These are phyloP conservation scores for Cutaneotrichosporon sp. DNA, from an alignment of 1,284 basidiomycete species.

Conservation along the genomic window DNA sequence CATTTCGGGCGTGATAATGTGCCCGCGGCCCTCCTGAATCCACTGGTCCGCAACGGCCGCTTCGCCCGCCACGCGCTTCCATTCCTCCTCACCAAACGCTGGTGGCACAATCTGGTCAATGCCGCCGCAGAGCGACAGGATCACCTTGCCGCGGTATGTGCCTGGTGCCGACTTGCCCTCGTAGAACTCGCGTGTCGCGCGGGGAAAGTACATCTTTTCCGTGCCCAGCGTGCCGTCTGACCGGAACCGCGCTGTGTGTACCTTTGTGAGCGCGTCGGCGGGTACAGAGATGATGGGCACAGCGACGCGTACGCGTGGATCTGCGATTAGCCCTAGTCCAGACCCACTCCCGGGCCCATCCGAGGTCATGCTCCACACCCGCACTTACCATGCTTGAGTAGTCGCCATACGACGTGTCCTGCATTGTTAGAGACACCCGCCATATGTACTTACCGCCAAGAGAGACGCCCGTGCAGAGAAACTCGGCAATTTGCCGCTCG, in stretches of 20 bases:
- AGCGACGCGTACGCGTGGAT: slow-evolving; percentile 10
- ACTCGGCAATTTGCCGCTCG: slow-evolving; percentile 61
- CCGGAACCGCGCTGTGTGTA: slow-evolving; percentile 9
- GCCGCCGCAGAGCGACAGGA: slow-evolving; percentile 60
- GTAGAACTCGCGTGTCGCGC: slow-evolving; percentile 7
- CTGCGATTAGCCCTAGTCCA: neutral
- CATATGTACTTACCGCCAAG: slow-evolving; percentile 50
- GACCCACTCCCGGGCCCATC: no score
- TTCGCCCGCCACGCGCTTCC: neutral
- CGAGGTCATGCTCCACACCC: neutral
- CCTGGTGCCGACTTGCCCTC: neutral
- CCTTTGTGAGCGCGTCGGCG: slow-evolving; percentile 7
- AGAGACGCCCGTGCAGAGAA: slow-evolving; percentile 55
- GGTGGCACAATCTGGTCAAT: slow-evolving; percentile 43
- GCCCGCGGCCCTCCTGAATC: slow-evolving; percentile 9
- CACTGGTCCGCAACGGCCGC: slow-evolving; percentile 3
- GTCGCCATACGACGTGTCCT: slow-evolving; percentile 17
- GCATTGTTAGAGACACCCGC: neutral
- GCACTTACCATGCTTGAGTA: slow-evolving; percentile 8
- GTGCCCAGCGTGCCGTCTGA: slow-evolving; percentile 7
- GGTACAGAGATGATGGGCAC: slow-evolving; percentile 16
- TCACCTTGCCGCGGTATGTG: slow-evolving; percentile 60
- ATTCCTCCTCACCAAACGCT: slow-evolving; percentile 2
- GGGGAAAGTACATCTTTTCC: slow-evolving; percentile 12
- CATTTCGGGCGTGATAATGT: slow-evolving; percentile 40